Evolutionary conservation across 345 rosid species (phyloP), one percentile per base, ranked within the genome.

Genomic region (sweet orange (Citrus sinensis)): DNA sequence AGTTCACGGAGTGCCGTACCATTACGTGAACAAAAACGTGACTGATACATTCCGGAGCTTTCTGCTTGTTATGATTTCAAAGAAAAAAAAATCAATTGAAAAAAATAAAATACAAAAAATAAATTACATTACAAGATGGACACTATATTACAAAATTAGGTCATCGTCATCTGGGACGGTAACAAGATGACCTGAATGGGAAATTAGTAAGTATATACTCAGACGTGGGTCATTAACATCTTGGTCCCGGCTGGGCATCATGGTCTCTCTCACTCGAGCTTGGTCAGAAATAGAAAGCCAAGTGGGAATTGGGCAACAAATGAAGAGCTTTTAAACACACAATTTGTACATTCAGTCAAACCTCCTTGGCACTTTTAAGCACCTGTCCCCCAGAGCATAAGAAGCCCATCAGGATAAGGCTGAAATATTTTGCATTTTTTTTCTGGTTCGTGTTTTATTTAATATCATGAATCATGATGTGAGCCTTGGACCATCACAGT

Each of bases 381-480:
- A 88, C 90, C 90, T 88, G 92, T 86, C 88, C 93, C 79, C 92
- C 88, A 85, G 85, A 82, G 87, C 71, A 87, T 79, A 91, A 91
- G 86, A 89, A 89, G 83, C 87, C 86, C 87, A 89, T 89, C 93
- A 89, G 89, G 88, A 76, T 80, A 84, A 80, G 76, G 79, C 88
- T 66, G 83, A 84, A 84, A 89, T 84, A 83, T 79, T 82, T 83
- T 82, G 22, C n/a, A 54, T 17, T 49, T 60, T 74, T 35, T 85
- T 80, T 75, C 82, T 68, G 88, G 76, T 78, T 77, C 89, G 78
- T 86, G 85, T 82, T 87, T 83, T 80, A 89, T 86, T 85, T 86
- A 83, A 82, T 91, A 89, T 93, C 95, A 82, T 91, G 98, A 88
- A 90, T 86, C 87, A 81, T 91, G 98, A 82, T 91, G 98, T 78